Conservation (phyloP, 768 basidiomycete genomes). For the Lactifluus echinatus region DNA sequence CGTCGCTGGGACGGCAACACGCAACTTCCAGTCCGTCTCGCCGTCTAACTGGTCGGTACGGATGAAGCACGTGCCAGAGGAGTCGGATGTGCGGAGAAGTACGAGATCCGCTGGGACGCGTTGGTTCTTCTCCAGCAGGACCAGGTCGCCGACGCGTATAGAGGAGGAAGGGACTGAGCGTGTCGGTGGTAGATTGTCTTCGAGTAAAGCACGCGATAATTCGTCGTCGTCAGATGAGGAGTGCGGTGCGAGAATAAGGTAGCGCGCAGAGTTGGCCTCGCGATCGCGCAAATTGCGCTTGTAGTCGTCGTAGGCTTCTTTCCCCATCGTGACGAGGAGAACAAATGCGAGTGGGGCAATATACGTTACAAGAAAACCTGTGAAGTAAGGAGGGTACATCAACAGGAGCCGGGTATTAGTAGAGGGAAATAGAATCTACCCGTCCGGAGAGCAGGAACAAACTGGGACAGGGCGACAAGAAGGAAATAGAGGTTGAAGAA, state of each 20-base stretch:
- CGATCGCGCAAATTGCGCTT: constrained; percentile 85
- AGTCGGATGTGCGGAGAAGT: constrained; percentile 79
- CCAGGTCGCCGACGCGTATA: constrained; percentile 84
- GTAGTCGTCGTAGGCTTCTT: constrained; percentile 99
- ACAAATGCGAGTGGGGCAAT: constrained; percentile 96
- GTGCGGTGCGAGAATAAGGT: constrained; percentile 66
- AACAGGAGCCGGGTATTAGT: background rate
- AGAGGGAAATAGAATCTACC: constrained; percentile 40
- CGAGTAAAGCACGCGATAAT: constrained; percentile 21
- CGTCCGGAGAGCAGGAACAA: constrained; percentile 92
- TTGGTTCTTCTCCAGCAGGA: constrained; percentile 92
- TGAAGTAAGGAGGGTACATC: background rate
- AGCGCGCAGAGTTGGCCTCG: constrained; percentile 92
- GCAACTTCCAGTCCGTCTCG: constrained; percentile 98
- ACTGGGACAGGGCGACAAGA: constrained; percentile 92
- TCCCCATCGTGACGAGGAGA: constrained; percentile 90
- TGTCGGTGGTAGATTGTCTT: constrained; percentile 25
- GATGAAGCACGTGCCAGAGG: constrained; percentile 92
- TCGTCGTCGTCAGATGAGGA: constrained; percentile 24
- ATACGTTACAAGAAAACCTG: constrained; percentile 93
- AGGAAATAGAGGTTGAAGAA: constrained; percentile 99
- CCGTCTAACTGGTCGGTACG: constrained; percentile 97
- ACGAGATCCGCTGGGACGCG: constrained; percentile 93
- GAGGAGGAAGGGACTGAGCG: constrained; percentile 82
- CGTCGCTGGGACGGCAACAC: constrained; percentile 77